Percentiles rank a stretch among this genome's conserved stretches.
Evolutionary conservation across 2,329 filamentous ascomycete species (phyloP).

Genomic region (Trichoderma aggressivum): DNA sequence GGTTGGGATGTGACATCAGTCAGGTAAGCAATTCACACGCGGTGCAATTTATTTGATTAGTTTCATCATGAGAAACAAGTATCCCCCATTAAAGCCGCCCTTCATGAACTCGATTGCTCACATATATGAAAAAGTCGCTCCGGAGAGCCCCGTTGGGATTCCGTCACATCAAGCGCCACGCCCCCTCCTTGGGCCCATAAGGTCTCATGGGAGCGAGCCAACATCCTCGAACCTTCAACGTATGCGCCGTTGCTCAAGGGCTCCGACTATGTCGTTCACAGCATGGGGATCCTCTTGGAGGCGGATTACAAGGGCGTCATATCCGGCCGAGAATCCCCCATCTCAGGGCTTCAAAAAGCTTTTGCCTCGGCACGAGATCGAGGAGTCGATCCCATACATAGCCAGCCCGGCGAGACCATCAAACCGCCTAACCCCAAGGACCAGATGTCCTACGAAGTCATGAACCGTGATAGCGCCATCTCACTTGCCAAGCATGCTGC

Average conservation of each 20-base stretch:
- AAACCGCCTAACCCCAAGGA: constrained; percentile 64
- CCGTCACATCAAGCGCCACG: constrained; percentile 65
- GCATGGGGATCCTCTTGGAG: constrained; percentile 92
- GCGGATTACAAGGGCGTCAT: constrained; percentile 96
- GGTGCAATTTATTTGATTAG: neutral
- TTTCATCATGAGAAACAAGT: neutral
- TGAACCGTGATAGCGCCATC: constrained; percentile 91
- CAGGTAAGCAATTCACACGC: constrained; percentile 55
- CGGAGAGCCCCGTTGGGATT: constrained; percentile 81
- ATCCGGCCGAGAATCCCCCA: constrained; percentile 76
- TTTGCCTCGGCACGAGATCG: constrained; percentile 66
- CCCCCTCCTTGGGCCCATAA: constrained; percentile 77
- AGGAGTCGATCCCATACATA: constrained; percentile 67
- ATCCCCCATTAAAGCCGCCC: neutral
- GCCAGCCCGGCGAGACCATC: constrained; percentile 56
- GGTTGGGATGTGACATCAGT: constrained; percentile 93
- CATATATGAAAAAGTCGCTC: constrained; percentile 63
- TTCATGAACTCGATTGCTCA: neutral
- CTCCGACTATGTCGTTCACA: constrained; percentile 86
- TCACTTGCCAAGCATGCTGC: constrained; percentile 75
- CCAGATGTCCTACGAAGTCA: constrained; percentile 90
- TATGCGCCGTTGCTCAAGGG: constrained; percentile 74
- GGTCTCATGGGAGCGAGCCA: constrained; percentile 83
- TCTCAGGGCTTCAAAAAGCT: constrained; percentile 72
- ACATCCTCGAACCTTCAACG: constrained; percentile 77